These are phyloP conservation scores for Erythrobasidium hasegawianum DNA, from an alignment of 1,284 basidiomycete genomes.

Conservation along the genomic window DNA sequence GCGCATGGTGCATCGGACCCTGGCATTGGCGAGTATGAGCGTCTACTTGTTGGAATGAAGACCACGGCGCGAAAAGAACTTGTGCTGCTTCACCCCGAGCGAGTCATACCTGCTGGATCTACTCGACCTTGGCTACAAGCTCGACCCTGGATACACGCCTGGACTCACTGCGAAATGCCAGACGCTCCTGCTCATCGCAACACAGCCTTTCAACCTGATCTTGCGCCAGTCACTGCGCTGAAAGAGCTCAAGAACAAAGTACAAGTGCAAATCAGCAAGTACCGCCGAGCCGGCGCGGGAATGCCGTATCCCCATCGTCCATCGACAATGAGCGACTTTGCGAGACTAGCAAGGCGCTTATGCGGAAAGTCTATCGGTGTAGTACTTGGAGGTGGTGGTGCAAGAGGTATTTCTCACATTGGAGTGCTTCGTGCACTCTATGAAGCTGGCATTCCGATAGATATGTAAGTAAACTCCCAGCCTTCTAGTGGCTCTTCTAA, in stretches of 20 bases:
- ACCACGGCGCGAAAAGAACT: constrained; percentile 97
- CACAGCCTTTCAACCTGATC: constrained; percentile 62
- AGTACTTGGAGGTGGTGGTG: constrained; percentile 95
- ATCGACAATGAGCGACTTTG: constrained; percentile 85
- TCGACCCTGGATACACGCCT: constrained; percentile 90
- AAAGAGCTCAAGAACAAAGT: constrained; percentile 78
- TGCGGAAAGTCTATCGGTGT: constrained; percentile 92
- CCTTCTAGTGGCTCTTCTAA: constrained; percentile 58
- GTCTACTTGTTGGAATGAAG: constrained; percentile 86
- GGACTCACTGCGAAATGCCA: constrained; percentile 82
- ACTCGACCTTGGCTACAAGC: constrained; percentile 96
- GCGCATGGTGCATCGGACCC: constrained; percentile 75
- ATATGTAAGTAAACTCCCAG: constrained; percentile 54
- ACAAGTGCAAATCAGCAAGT: constrained; percentile 81
- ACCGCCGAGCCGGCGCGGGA: constrained; percentile 61
- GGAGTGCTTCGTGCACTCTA: constrained; percentile 86
- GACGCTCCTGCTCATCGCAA: constrained; percentile 49
- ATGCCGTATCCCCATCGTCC: constrained; percentile 61
- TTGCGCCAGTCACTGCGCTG: constrained; percentile 78
- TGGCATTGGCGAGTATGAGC: constrained; percentile 58
- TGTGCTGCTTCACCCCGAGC: constrained; percentile 86
- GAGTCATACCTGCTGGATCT: constrained; percentile 81
- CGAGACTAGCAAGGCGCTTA: constrained; percentile 80
- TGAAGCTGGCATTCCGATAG: constrained; percentile 88
- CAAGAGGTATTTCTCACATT: constrained; percentile 88